Percentiles rank a stretch among this genome's conserved stretches.
These are phyloP conservation scores for Raphanus raphanistrum DNA, from an alignment of 345 rosid species.

Conservation along the genomic window DNA sequence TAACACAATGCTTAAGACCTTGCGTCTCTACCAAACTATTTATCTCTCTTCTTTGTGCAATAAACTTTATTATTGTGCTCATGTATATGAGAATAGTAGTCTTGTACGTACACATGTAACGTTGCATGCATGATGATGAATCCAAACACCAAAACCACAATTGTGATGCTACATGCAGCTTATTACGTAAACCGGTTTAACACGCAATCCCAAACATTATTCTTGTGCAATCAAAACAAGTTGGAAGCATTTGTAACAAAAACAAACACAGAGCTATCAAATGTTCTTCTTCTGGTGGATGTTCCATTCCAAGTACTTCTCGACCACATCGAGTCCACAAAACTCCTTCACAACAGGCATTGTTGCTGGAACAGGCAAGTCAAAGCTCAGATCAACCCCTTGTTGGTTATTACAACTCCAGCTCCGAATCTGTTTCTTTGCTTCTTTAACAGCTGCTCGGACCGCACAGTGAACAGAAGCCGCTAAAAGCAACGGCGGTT, in stretches of 20 bases:
- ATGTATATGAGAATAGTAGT: not conserved
- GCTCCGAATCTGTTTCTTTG: conserved; percentile 52
- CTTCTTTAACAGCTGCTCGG: conserved; percentile 73
- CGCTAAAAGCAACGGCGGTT: conserved; percentile 85
- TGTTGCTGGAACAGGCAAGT: conserved; percentile 79
- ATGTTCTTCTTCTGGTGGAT: conserved; percentile 20
- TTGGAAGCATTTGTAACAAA: not conserved
- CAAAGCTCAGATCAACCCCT: conserved; percentile 35
- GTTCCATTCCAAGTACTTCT: conserved; percentile 62
- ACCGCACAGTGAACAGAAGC: conserved; percentile 79
- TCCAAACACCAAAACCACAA: not conserved
- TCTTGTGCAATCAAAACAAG: not conserved
- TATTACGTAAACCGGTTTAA: conserved; percentile 6
- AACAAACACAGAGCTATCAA: conserved; percentile 1
- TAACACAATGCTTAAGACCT: conserved; percentile 7
- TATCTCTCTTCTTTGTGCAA: no score
- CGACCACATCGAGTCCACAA: conserved; percentile 69
- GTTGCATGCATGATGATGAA: conserved; percentile 1
- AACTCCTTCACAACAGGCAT: conserved; percentile 74
- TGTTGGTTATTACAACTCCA: conserved; percentile 44
- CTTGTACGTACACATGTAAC: not conserved
- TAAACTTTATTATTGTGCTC: conserved; percentile 7
- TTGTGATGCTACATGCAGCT: conserved; percentile 7
- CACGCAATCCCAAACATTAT: conserved; percentile 1
- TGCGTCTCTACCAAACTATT: not conserved